Evolutionary conservation across 768 basidiomycete species (phyloP).

Genomic region (Termitomyces sp.): DNA sequence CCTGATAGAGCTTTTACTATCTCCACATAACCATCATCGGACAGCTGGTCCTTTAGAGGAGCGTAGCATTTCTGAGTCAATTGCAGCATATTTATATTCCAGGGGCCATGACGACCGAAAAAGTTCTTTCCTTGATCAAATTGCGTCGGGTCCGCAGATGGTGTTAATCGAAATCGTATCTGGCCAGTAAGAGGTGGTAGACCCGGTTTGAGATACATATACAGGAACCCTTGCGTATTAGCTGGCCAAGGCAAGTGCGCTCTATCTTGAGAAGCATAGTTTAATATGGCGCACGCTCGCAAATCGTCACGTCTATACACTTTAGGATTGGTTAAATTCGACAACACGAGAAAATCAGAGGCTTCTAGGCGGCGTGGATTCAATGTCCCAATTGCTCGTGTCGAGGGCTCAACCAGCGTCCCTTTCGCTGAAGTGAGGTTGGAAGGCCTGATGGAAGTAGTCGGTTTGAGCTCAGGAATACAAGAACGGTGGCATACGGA

Average conservation of each 20-base stretch:
- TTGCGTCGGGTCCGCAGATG: background rate
- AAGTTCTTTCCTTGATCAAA: background rate
- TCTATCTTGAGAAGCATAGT: background rate
- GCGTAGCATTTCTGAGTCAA: background rate
- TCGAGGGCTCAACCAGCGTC: background rate
- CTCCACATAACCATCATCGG: background rate
- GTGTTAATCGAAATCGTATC: background rate
- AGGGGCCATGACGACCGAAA: background rate
- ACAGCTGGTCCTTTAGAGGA: background rate
- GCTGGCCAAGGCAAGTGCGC: background rate
- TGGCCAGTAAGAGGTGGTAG: background rate
- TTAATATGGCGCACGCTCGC: background rate
- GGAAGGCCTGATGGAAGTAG: background rate
- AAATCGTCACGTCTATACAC: background rate
- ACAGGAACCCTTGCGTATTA: background rate
- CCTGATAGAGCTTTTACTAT: background rate
- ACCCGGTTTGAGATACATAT: background rate
- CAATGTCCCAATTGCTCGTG: background rate
- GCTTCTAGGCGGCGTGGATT: background rate
- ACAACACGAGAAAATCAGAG: background rate
- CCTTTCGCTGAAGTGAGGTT: background rate
- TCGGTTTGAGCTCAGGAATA: background rate
- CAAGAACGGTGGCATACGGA: background rate
- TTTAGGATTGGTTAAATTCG: rapidly evolving
- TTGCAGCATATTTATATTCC: background rate